Base-by-base conservation (phyloP, 176 grass and related monocot genomes). In the Rhynchospora pubera region DNA sequence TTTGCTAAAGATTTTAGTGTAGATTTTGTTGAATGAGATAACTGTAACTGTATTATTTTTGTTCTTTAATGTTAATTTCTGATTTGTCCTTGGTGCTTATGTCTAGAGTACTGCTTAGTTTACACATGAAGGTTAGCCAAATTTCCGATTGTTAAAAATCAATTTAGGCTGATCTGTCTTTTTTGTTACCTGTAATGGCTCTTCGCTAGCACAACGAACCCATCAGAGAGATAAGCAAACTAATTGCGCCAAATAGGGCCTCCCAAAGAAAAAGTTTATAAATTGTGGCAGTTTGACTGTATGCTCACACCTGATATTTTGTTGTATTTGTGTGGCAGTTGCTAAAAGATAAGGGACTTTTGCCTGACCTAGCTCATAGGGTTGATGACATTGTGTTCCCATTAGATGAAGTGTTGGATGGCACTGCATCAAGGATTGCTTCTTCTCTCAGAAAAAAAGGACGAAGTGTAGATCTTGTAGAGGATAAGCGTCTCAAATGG, bases 401-500 rank as follows among this genome's bases (percentile, higher is more conserved):
- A 14, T 86, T 97, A 87, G 94, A 94, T 45, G 87, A 86, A 83
- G 88, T 83, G 62, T 91, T 97, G 66, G 86, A 91, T 57, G 88
- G 87, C 28, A 80, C 85, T 16, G 92, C 94, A 75, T 97, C 88
- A 1, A 91, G 22, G 69, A 64, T 91, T 76, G 85, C 85, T 80
- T 89, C 92, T 23, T 88, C 87, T 83, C 87, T 94, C 59, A 84
- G 88, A 65, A 91, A 76, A 55, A 91, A 91, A 83, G 90, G 92
- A 11, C 84, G 85, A 84, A 88, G 86, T 23, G 90, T 94, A 42
- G 88, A 94, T 85, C 90, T 91, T 86, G 88, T 92, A 15, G 76
- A 90, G 88, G 90, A 92, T 67, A 94, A 92, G 81, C 89, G 90
- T 60, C 90, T 98, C 3, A 98, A 98, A 85, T 98, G 95, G 92